phyloP scores from a whole-genome alignment of 169 alveolate species.

The Plasmodium gonderi region DNA sequence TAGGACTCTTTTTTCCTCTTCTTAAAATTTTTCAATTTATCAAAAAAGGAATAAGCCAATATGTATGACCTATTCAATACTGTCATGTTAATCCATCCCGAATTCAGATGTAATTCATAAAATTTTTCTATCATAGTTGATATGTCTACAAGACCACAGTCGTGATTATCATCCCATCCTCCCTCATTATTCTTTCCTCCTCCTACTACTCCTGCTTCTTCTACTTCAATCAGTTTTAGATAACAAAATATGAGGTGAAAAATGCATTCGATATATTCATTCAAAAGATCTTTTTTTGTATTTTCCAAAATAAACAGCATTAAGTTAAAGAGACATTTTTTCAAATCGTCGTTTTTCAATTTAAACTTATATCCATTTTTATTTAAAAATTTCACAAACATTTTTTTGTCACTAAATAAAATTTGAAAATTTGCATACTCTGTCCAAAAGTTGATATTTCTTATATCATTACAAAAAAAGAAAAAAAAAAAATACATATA shows the following conservation, averaged over 20 bases:
- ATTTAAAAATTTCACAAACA: constrained; percentile 6
- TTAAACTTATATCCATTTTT: constrained; percentile 4
- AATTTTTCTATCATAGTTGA: constrained; percentile 47
- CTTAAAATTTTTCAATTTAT: constrained; percentile 30
- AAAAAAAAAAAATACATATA: constrained; percentile 43
- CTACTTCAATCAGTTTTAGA: not conserved
- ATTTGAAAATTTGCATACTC: constrained; percentile 5
- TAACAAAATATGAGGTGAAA: constrained; percentile 30
- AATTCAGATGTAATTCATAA: not conserved
- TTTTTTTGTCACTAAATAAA: constrained; percentile 23
- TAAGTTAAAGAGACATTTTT: constrained; percentile 1
- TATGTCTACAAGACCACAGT: not conserved
- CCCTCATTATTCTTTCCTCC: not conserved
- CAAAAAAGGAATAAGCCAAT: constrained; percentile 34
- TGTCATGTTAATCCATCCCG: not conserved
- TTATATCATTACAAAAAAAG: not conserved
- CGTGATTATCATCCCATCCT: not conserved
- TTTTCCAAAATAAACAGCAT: constrained; percentile 16
- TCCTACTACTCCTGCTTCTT: not conserved
- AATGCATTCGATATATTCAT: constrained; percentile 25
- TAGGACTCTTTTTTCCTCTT: constrained; percentile 27
- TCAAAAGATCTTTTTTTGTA: not conserved
- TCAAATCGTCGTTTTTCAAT: constrained; percentile 32
- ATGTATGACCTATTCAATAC: constrained; percentile 27
- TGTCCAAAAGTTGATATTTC: not conserved